Evolutionary conservation across 2,329 filamentous ascomycete genomes (phyloP).

Genomic region (Colletotrichum navitas): DNA sequence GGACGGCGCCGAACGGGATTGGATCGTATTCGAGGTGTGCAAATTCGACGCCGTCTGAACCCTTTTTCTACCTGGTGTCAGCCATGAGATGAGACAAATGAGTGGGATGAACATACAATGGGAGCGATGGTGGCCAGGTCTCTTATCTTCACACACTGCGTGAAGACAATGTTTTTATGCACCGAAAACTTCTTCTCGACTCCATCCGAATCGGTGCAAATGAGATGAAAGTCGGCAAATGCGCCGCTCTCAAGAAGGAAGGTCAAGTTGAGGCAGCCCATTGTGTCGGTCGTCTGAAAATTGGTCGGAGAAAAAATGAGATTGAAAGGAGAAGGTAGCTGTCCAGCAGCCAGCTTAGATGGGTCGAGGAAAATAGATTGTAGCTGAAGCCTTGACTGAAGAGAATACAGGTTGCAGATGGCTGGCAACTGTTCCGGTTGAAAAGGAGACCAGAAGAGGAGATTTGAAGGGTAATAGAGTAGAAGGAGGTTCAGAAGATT

Average conservation of each 20-base stretch:
- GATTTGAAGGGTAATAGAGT: neutral
- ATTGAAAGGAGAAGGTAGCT: neutral
- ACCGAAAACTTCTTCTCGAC: neutral
- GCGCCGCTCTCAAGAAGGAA: neutral
- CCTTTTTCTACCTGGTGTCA: neutral
- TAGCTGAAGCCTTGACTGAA: neutral
- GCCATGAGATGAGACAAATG: neutral
- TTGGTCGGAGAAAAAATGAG: neutral
- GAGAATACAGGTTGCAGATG: neutral
- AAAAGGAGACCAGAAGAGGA: neutral
- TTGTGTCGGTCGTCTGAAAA: neutral
- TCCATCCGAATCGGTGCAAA: neutral
- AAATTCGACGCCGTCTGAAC: neutral
- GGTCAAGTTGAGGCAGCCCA: conserved; percentile 14
- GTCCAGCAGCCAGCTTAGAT: neutral
- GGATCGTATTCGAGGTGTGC: neutral
- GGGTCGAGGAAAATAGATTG: neutral
- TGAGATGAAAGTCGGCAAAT: neutral
- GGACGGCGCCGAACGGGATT: neutral
- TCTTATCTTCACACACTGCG: conserved; percentile 8
- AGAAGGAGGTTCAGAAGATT: neutral
- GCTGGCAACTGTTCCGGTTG: neutral
- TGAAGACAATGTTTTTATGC: conserved; percentile 16
- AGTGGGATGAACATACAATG: neutral
- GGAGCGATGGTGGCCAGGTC: neutral